A percentile compares a stretch with the other conserved stretches of the same genome.
These are phyloP conservation scores for Perkinsus olseni DNA, from an alignment of 169 alveolate species.

Conservation along the genomic window DNA sequence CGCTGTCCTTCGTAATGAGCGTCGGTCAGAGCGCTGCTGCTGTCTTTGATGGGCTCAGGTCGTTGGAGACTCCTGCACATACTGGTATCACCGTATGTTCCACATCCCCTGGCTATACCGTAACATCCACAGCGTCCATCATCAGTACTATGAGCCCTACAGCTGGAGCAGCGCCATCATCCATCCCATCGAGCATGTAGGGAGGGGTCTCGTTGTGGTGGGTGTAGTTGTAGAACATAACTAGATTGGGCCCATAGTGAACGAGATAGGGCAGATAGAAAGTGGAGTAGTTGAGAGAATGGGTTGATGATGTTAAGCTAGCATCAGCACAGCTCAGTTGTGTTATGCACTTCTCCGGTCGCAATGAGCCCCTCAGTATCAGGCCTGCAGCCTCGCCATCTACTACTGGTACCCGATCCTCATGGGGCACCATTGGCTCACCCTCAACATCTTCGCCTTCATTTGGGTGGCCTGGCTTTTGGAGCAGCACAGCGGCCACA, in stretches of 20 bases:
- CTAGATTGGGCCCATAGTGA: too few species aligned
- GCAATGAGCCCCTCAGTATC: not conserved
- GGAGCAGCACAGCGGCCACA: not conserved
- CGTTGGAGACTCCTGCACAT: slow-evolving; percentile 47
- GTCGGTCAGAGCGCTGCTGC: not conserved
- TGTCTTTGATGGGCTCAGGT: not conserved
- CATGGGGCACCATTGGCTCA: not conserved
- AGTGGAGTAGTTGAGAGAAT: too few species aligned
- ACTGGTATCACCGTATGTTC: slow-evolving; percentile 48
- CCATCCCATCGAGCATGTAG: not conserved
- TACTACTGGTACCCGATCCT: not conserved
- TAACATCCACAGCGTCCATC: slow-evolving; percentile 54
- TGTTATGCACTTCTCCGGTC: too few species aligned
- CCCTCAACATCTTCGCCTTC: not conserved
- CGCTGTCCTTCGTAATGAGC: not conserved
- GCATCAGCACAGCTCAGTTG: too few species aligned
- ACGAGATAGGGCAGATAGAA: too few species aligned
- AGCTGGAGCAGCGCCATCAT: not conserved
- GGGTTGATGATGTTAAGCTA: too few species aligned
- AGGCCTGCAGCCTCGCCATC: not conserved
- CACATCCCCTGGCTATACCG: slow-evolving; percentile 48
- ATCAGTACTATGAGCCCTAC: slow-evolving; percentile 23
- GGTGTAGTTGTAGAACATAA: too few species aligned
- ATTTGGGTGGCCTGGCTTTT: not conserved
- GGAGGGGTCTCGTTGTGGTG: not conserved